These are phyloP conservation scores for Penicillium paradoxum DNA, from an alignment of 495 filamentous ascomycete species.

Conservation along the genomic window DNA sequence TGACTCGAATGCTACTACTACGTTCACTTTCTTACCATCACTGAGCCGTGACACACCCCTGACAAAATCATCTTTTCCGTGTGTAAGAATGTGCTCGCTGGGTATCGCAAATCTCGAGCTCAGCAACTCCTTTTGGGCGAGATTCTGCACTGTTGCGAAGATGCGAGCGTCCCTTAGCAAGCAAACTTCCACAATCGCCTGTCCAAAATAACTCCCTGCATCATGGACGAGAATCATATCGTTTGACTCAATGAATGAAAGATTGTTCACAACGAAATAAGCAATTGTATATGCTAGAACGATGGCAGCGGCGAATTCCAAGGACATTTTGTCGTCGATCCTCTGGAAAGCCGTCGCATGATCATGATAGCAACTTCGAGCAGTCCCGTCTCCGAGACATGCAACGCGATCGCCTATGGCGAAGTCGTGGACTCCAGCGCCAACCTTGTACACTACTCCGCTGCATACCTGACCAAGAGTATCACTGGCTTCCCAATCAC, in stretches of 20 bases:
- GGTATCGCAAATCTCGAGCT: conserved; percentile 1
- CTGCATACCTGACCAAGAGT: conserved; percentile 38
- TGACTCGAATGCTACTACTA: conserved; percentile 1
- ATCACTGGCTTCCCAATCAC: conserved; percentile 13
- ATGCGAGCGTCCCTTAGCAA: not conserved
- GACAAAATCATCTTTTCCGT: not conserved
- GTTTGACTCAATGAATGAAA: not conserved
- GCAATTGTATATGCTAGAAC: conserved; percentile 12
- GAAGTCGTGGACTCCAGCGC: conserved; percentile 22
- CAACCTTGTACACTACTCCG: conserved; percentile 37
- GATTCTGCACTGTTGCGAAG: not conserved
- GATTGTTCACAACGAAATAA: conserved; percentile 5
- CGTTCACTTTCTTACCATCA: conserved; percentile 2
- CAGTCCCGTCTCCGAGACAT: conserved; percentile 22
- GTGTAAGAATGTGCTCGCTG: not conserved
- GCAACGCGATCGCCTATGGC: conserved; percentile 46
- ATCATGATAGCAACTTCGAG: conserved; percentile 16
- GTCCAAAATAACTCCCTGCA: conserved; percentile 9
- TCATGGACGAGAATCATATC: conserved; percentile 4
- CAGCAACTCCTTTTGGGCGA: not conserved
- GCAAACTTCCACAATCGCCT: conserved; percentile 12
- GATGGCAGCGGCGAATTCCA: conserved; percentile 11
- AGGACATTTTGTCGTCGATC: conserved; percentile 11
- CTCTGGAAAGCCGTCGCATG: conserved; percentile 15
- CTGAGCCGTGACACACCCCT: not conserved